Evolutionary conservation across 495 filamentous ascomycete species (phyloP).

Genomic region (Penicillium verhagenii): DNA sequence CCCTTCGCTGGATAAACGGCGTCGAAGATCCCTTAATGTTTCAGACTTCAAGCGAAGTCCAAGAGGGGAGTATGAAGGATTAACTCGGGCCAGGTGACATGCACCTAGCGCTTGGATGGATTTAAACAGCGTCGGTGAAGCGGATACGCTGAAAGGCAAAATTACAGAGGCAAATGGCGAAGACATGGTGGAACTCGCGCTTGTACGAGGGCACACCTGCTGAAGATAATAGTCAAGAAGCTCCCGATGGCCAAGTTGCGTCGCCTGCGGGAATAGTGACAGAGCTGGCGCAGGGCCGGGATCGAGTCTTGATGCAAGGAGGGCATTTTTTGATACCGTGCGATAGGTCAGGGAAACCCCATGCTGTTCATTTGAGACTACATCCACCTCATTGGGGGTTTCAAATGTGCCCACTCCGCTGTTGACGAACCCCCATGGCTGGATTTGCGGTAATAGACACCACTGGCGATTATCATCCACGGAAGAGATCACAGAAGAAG

Average conservation of each 20-base stretch:
- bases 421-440: constrained; percentile 41
- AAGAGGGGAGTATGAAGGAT: constrained; percentile 29
- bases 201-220: constrained; percentile 44
- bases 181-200: constrained; percentile 31
- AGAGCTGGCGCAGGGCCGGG: constrained; percentile 15
- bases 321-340: constrained; percentile 2
- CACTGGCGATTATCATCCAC: constrained; percentile 30
- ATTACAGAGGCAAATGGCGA: constrained; percentile 46
- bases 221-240: constrained; percentile 46
- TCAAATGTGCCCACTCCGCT: constrained; percentile 35
- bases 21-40: constrained; percentile 38
- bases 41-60: constrained; percentile 39
- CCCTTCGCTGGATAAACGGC: constrained; percentile 28
- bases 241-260: constrained; percentile 25
- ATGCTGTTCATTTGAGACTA: constrained; percentile 28
- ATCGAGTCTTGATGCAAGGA: not conserved
- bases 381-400: constrained; percentile 25
- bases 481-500: constrained; percentile 8
- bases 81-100: constrained; percentile 35
- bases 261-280: constrained; percentile 32
- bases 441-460: constrained; percentile 28
- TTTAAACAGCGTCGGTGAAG: constrained; percentile 37
- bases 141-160: constrained; percentile 38
- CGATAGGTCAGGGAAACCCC: constrained; percentile 14
- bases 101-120: constrained; percentile 43